Conservation (phyloP, 163 green algal species). For the Chlamydomonas reinhardtii region DNA sequence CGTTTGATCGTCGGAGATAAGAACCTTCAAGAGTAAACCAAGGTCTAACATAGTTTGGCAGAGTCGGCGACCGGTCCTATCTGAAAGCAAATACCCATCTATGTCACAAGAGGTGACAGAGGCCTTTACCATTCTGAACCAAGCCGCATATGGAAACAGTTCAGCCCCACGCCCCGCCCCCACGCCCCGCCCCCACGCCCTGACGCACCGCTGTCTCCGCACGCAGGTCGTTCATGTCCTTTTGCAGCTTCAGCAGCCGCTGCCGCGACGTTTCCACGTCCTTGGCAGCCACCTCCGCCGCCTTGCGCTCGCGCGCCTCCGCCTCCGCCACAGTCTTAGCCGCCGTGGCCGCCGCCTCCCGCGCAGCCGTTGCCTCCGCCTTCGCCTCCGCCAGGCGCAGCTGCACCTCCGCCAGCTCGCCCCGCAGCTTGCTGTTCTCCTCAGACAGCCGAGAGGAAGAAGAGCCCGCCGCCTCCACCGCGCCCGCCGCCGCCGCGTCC, state of each 20-base stretch:
- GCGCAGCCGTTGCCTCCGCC: neutral
- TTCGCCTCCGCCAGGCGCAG: neutral
- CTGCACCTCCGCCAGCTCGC: neutral
- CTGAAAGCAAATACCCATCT: no score
- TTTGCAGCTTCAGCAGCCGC: constrained; percentile 10
- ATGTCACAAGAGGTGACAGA: no score
- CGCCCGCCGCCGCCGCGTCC: neutral
- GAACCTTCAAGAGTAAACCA: no score
- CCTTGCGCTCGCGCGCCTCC: neutral
- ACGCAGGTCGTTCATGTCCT: constrained; percentile 4
- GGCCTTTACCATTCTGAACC: no score
- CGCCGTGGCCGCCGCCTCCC: neutral
- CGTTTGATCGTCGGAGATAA: neutral
- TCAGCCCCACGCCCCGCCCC: no score
- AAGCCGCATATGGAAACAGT: no score
- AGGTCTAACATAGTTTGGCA: no score
- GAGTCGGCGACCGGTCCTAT: no score
- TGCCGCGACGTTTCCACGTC: constrained; percentile 27
- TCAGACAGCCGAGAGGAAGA: neutral
- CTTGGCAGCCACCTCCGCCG: neutral
- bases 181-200: no score
- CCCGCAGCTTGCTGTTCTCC: neutral
- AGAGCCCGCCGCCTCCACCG: neutral
- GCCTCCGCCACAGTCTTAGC: neutral
- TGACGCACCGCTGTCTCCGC: neutral